These are phyloP conservation scores for Penicilliopsis zonata DNA, from an alignment of 495 filamentous ascomycete genomes.

Conservation along the genomic window DNA sequence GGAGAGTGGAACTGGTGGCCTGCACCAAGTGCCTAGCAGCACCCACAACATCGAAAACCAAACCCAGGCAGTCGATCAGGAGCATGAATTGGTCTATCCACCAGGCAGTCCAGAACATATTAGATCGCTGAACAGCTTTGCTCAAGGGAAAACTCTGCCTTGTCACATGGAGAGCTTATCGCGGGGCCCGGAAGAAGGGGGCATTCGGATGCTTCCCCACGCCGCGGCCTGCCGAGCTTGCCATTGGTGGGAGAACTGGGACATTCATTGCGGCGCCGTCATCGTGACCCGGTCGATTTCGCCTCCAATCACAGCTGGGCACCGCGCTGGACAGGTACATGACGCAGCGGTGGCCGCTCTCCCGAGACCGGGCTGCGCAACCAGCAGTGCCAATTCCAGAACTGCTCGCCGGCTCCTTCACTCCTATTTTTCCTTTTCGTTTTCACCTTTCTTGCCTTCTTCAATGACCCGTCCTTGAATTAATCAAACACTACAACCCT, in stretches of 20 bases:
- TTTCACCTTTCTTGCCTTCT: slow-evolving; percentile 11
- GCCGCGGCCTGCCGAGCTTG: slow-evolving; percentile 10
- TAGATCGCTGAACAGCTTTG: too few species aligned
- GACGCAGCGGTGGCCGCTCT: slow-evolving; percentile 9
- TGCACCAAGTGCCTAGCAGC: too few species aligned
- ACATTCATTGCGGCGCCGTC: slow-evolving; percentile 13
- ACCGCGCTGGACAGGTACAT: slow-evolving; percentile 4
- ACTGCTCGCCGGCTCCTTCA: slow-evolving; percentile 11
- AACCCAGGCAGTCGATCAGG: too few species aligned
- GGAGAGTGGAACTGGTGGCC: too few species aligned
- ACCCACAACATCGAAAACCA: too few species aligned
- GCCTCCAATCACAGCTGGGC: slow-evolving; percentile 7
- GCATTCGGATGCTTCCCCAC: slow-evolving; percentile 2
- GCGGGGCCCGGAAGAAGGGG: slow-evolving; percentile 8
- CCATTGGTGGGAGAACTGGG: slow-evolving; percentile 25
- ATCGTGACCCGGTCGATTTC: slow-evolving; percentile 11
- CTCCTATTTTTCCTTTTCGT: slow-evolving; percentile 3
- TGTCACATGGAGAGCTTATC: slow-evolving; percentile 18
- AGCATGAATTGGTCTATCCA: too few species aligned
- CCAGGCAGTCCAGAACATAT: too few species aligned
- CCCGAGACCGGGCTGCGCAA: background rate
- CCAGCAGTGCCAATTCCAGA: background rate
- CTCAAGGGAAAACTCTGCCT: slow-evolving; percentile 19
- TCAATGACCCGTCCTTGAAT: too few species aligned
- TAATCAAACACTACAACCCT: too few species aligned